A percentile compares a stretch with the other conserved stretches of the same genome.
Evolutionary conservation across 2,329 filamentous ascomycete genomes (phyloP).

Genomic region (Sodiomyces alkalinus): DNA sequence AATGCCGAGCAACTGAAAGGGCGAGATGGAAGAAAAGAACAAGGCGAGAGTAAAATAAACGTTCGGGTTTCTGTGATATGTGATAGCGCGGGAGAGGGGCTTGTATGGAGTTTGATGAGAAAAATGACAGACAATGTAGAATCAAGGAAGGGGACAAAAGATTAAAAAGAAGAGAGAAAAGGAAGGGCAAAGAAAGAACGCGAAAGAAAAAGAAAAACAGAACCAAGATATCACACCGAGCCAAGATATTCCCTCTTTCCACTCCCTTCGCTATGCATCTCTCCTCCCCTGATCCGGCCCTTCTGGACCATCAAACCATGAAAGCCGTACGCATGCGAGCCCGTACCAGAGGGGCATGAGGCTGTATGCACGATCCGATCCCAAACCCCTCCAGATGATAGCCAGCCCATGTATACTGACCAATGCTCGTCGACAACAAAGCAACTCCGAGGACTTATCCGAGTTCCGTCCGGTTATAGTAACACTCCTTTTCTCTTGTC

Average conservation of each 20-base stretch:
- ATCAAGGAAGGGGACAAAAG: slow-evolving; percentile 5
- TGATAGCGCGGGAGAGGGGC: background rate
- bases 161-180: slow-evolving; percentile 7
- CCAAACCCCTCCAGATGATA: slow-evolving; percentile 5
- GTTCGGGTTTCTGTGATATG: too few species aligned
- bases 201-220: slow-evolving; percentile 2
- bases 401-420: slow-evolving; percentile 9
- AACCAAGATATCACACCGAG: slow-evolving; percentile 15
- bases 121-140: slow-evolving; percentile 1
- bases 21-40: background rate
- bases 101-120: background rate
- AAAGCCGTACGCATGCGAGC: slow-evolving; percentile 1
- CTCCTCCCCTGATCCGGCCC: slow-evolving; percentile 8
- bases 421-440: slow-evolving; percentile 11
- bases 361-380: slow-evolving; percentile 1
- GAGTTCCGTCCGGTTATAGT: slow-evolving; percentile 12
- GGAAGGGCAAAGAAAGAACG: slow-evolving; percentile 2
- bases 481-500: slow-evolving; percentile 24
- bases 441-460: slow-evolving; percentile 14
- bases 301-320: background rate
- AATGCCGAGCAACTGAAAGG: slow-evolving; percentile 3
- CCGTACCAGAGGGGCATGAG: slow-evolving; percentile 1
- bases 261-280: slow-evolving; percentile 29
- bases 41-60: background rate
- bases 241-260: slow-evolving; percentile 22